phyloP scores from a whole-genome alignment of 2,329 filamentous ascomycete species.

The Aspergillus chevalieri region DNA sequence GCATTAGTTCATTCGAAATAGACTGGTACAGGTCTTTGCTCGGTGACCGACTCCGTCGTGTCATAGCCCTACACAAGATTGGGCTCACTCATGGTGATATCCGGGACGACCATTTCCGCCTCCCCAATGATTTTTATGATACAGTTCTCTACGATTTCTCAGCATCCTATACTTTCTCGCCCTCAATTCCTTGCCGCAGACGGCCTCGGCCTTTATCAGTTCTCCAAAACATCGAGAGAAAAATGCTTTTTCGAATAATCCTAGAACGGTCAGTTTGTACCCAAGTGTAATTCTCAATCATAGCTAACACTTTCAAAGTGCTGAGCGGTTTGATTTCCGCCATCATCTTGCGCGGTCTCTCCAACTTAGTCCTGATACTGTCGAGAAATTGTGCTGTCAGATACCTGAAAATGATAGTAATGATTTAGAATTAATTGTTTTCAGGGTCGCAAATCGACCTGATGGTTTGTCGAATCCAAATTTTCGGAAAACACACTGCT shows the following conservation, averaged over 20 bases:
- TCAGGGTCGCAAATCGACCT: conserved; percentile 5
- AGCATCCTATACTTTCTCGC: conserved; percentile 9
- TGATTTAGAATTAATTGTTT: conserved; percentile 5
- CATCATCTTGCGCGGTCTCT: neutral
- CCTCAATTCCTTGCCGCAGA: conserved; percentile 12
- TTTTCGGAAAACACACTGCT: neutral
- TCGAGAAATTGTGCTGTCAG: conserved; percentile 1
- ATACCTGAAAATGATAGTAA: neutral
- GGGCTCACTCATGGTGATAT: no score
- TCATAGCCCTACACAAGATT: conserved; percentile 4
- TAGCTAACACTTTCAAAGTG: conserved; percentile 1
- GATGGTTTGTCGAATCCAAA: conserved; percentile 3
- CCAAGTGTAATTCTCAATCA: neutral
- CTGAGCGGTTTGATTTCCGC: neutral
- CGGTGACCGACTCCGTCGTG: conserved; percentile 5
- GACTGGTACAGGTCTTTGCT: conserved; percentile 6
- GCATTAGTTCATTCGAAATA: conserved; percentile 3
- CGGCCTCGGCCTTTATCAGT: neutral
- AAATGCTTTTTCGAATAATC: neutral
- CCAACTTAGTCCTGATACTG: neutral
- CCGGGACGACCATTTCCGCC: no score
- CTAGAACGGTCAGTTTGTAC: conserved; percentile 2
- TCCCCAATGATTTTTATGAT: no score
- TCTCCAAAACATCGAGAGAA: conserved; percentile 3
- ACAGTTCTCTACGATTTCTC: neutral